phyloP scores from a whole-genome alignment of 139 green algal genomes.

The Ostreobium quekettii region DNA sequence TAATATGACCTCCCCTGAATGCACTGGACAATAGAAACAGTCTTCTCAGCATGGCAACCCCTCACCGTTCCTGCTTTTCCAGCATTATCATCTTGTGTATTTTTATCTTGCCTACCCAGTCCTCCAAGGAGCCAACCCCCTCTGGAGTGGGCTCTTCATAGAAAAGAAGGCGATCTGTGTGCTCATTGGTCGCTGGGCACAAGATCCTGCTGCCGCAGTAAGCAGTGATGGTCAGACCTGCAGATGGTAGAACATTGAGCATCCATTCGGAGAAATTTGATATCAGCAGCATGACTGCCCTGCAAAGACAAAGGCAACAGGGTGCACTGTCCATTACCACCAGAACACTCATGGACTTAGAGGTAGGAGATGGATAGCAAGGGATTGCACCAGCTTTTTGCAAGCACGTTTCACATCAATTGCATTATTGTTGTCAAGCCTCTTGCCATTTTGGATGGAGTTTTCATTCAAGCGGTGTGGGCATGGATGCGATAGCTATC shows the following conservation, averaged over 20 bases:
- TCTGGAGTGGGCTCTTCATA: constrained; percentile 65
- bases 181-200: constrained; percentile 37
- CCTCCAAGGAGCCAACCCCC: constrained; percentile 14
- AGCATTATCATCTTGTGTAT: not conserved
- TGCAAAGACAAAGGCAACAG: not conserved
- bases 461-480: no score
- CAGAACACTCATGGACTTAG: not conserved
- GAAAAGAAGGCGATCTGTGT: constrained; percentile 65
- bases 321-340: no score
- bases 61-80: not conserved
- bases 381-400: not conserved
- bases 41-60: no score
- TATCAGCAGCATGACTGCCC: no score
- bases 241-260: not conserved
- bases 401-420: not conserved
- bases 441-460: no score
- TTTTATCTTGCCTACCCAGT: not conserved
- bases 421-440: not conserved
- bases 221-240: constrained; percentile 38
- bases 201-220: constrained; percentile 68
- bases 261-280: no score
- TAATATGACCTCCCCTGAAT: no score
- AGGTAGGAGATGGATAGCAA: not conserved
- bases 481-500: no score
- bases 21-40: no score